Evolutionary conservation across 108 stramenopile species (phyloP).

Genomic region (Aurantiochytrium sp.): DNA sequence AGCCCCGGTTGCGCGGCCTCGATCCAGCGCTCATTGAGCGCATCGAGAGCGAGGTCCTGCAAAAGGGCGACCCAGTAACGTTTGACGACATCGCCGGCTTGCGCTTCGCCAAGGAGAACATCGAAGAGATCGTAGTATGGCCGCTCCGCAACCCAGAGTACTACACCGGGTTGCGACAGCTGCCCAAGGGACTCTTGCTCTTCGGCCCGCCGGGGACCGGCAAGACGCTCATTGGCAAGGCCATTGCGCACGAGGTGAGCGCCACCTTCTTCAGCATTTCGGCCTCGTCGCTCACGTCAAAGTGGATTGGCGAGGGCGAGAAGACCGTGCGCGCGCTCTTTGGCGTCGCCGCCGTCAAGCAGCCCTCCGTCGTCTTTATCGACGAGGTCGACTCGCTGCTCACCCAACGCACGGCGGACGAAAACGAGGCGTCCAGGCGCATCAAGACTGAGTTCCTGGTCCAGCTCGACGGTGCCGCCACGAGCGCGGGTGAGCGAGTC

Average conservation of each 20-base stretch:
- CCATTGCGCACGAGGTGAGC: constrained; percentile 89
- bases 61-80: constrained; percentile 64
- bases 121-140: constrained; percentile 79
- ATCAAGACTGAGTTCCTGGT: constrained; percentile 93
- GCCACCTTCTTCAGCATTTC: constrained; percentile 98
- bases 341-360: constrained; percentile 82
- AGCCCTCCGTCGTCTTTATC: constrained; percentile 88
- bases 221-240: constrained; percentile 98
- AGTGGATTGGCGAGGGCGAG: constrained; percentile 99
- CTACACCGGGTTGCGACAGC: constrained; percentile 82
- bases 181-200: constrained; percentile 78
- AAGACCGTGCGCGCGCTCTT: constrained; percentile 92
- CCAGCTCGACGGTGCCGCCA: constrained; percentile 83
- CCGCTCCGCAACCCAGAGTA: constrained; percentile 86
- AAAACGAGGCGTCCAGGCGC: constrained; percentile 86
- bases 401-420: constrained; percentile 78
- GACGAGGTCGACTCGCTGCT: constrained; percentile 93
- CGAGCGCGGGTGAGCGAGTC: constrained; percentile 72
- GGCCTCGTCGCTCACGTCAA: constrained; percentile 91
- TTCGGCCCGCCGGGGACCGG: constrained; percentile 76
- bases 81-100: constrained; percentile 87
- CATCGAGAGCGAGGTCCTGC: constrained; percentile 77
- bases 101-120: constrained; percentile 74
- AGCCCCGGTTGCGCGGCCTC: constrained; percentile 8
- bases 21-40: constrained; percentile 65